Percentiles rank a stretch among this genome's conserved stretches.
Evolutionary conservation across 306 rosid genomes (phyloP).

Genomic region (Prunus persica): Prunus_persica_NCBIv2 NC_034011.1:25091501-25092000

Average conservation of each 20-base stretch:
- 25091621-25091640: slow-evolving; percentile 6
- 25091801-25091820: neutral
- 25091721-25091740: neutral
- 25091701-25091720: neutral
- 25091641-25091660: slow-evolving; percentile 3
- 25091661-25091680: neutral
- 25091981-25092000: too few species aligned
- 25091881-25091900: neutral
- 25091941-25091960: too few species aligned
- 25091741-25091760: neutral
- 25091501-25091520: neutral
- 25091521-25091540: too few species aligned
- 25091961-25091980: too few species aligned
- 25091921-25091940: neutral
- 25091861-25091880: neutral
- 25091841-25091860: neutral
- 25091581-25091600: neutral
- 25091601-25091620: neutral
- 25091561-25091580: neutral
- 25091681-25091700: neutral
- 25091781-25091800: neutral
- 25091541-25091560: neutral
- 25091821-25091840: neutral
- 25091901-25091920: neutral
- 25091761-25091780: slow-evolving; percentile 19